Percentiles rank a stretch among this genome's conserved stretches.
These are phyloP conservation scores for Hyaloperonospora brassicae DNA, from an alignment of 352 stramenopile genomes.

Conservation along the genomic window DNA sequence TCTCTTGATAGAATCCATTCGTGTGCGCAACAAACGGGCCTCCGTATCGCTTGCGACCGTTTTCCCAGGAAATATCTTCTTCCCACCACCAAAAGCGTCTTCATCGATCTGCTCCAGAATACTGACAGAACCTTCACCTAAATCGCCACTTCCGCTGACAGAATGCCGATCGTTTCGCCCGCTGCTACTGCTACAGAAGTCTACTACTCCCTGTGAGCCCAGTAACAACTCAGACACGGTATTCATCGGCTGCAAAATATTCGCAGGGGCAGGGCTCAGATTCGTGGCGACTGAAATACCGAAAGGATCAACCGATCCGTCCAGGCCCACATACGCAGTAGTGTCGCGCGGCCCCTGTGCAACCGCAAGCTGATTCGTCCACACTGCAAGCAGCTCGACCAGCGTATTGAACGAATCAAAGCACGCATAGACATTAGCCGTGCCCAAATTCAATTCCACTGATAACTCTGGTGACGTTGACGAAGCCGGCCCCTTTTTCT, in stretches of 20 bases:
- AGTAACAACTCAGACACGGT: constrained; percentile 10
- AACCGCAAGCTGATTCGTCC: constrained; percentile 60
- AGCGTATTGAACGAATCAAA: constrained; percentile 87
- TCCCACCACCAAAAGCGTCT: constrained; percentile 62
- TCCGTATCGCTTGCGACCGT: constrained; percentile 72
- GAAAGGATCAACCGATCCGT: constrained; percentile 44
- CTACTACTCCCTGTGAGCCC: constrained; percentile 3
- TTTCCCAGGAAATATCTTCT: constrained; percentile 54
- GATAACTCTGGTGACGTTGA: constrained; percentile 64
- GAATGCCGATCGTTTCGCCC: constrained; percentile 22
- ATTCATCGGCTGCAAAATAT: constrained; percentile 19
- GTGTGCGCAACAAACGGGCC: constrained; percentile 65
- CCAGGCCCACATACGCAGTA: constrained; percentile 70
- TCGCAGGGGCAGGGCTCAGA: constrained; percentile 29
- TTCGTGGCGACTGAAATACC: constrained; percentile 76
- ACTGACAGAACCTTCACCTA: constrained; percentile 24
- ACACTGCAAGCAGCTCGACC: constrained; percentile 59
- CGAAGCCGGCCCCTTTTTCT: constrained; percentile 27
- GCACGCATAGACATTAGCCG: constrained; percentile 82
- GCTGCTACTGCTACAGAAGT: constrained; percentile 23
- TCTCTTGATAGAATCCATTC: constrained; percentile 66
- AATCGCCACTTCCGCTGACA: constrained; percentile 10
- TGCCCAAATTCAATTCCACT: constrained; percentile 75
- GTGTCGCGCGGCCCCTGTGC: constrained; percentile 59
- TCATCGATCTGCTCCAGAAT: constrained; percentile 74